These are phyloP conservation scores for Sporothrix humicola DNA, from an alignment of 2,329 filamentous ascomycete genomes.

Conservation along the genomic window DNA sequence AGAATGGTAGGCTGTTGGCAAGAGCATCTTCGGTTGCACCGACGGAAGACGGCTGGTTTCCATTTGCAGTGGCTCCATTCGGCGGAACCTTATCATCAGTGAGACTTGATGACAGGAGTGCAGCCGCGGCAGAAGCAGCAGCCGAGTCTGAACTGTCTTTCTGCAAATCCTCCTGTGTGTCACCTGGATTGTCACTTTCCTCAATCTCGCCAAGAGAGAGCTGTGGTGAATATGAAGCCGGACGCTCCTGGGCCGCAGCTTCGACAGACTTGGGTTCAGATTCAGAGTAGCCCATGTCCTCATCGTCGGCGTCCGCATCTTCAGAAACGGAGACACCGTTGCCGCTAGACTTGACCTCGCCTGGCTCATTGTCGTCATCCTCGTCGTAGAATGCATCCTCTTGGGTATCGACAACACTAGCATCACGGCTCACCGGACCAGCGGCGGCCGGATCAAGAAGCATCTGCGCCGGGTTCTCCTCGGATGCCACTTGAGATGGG, in stretches of 20 bases:
- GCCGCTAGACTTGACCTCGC: slow-evolving; percentile 29
- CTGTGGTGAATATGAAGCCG: slow-evolving; percentile 35
- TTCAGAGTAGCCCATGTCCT: slow-evolving; percentile 35
- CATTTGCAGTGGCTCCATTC: neutral
- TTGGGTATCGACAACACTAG: slow-evolving; percentile 38
- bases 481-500: slow-evolving; percentile 4
- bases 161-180: neutral
- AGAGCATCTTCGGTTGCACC: neutral
- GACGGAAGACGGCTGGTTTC: neutral
- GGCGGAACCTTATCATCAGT: too few relatives aligned
- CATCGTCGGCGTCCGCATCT: slow-evolving; percentile 36
- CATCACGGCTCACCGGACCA: slow-evolving; percentile 36
- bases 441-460: slow-evolving; percentile 25
- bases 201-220: slow-evolving; percentile 31
- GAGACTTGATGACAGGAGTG: neutral
- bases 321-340: slow-evolving; percentile 31
- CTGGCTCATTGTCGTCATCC: slow-evolving; percentile 36
- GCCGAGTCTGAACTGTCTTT: neutral
- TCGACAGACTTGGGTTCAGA: slow-evolving; percentile 30
- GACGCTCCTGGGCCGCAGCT: slow-evolving; percentile 24
- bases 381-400: slow-evolving; percentile 39
- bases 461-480: neutral
- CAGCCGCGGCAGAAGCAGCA: neutral
- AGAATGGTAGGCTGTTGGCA: slow-evolving; percentile 37
- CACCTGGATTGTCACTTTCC: neutral